Base-by-base conservation (phyloP, 2,329 filamentous ascomycete genomes). In the Chrysoporthe cubensis region DNA sequence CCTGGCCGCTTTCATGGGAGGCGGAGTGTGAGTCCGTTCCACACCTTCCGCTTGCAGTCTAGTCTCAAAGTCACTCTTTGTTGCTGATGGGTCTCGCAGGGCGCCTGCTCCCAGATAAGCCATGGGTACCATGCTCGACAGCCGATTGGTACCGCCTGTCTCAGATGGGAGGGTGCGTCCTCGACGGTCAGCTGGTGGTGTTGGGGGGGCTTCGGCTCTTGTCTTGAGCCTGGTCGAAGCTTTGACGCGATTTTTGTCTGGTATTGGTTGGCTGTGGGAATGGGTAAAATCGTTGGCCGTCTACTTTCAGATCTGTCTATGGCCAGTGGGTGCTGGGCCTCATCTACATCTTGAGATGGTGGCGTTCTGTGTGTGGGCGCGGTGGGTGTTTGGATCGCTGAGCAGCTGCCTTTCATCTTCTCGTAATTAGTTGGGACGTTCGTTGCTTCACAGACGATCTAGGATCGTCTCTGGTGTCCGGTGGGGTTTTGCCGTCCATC, bases 1-100 rank as follows among this genome's bases (percentile, higher is more conserved):
- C 72, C 81, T 88, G 13, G 86, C 86, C 43, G 86, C 86, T 2
- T 88, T 88, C 65, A 88, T 88, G 86, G 86, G 86, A 26, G 86
- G 86, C 26, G 86, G 86, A 69, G 86, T 88, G 70, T 88, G 74
- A 78, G 73, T 75, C 56, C 61, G 43, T 60, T 56, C 66, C 34
- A 61, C 52, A 48, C 52, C 57, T 61, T 68, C 46, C 57, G 48
- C 37, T 59, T 57, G 62, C 68, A 44, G 57, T 50, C 68, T 60
- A 60, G 59, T 60, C 32, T 65, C 40, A 43, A 56, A 50, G 66
- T 26, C 37, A 21, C 44, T 66, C 48, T 52, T 46, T 65, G 56
- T 67, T 67, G 65, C 66, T 68, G 68, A 60, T 43, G 57, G 57
- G n/a, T 42, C 8, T 44, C 40, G 57, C 57, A 44, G 57, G 37